These are phyloP conservation scores for Aspergillus oerlinghausenensis DNA, from an alignment of 2,329 filamentous ascomycete genomes.

Conservation along the genomic window DNA sequence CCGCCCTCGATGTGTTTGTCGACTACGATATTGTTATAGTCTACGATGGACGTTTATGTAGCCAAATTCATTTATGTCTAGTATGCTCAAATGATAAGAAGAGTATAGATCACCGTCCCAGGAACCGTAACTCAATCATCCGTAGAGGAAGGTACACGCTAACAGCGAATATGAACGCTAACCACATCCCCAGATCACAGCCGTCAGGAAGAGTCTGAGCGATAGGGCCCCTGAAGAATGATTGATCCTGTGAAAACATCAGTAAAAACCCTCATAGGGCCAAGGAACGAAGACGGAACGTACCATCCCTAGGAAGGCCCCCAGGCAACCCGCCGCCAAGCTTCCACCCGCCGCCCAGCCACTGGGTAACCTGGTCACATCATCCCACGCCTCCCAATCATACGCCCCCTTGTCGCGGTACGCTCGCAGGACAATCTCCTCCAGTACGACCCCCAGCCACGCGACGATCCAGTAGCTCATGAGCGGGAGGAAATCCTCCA, in stretches of 20 bases:
- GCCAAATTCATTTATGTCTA: not conserved
- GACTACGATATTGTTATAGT: not conserved
- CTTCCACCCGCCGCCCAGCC: slow-evolving; percentile 35
- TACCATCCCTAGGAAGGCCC: slow-evolving; percentile 37
- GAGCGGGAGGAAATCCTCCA: slow-evolving; percentile 41
- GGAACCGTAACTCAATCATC: slow-evolving; percentile 23
- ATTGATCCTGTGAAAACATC: slow-evolving; percentile 21
- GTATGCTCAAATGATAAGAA: not conserved
- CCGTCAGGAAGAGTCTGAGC: slow-evolving; percentile 24
- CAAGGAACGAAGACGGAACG: not conserved
- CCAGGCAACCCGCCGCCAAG: slow-evolving; percentile 33
- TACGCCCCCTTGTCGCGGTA: slow-evolving; percentile 36
- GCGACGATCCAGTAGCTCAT: slow-evolving; percentile 44
- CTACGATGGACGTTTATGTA: not conserved
- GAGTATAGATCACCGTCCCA: slow-evolving; percentile 18
- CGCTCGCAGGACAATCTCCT: slow-evolving; percentile 31
- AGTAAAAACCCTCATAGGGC: not conserved
- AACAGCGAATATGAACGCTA: slow-evolving; percentile 28
- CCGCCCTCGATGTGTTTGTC: not conserved
- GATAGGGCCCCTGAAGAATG: slow-evolving; percentile 32
- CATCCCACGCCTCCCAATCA: slow-evolving; percentile 38
- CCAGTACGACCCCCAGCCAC: slow-evolving; percentile 36
- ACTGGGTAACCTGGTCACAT: slow-evolving; percentile 30
- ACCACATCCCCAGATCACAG: slow-evolving; percentile 32
- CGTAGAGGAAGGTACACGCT: slow-evolving; percentile 29